Evolutionary conservation across 257 asterid species (phyloP), one percentile per base, ranked within the genome.

Genomic region (Nicotiana benthamiana): DNA sequence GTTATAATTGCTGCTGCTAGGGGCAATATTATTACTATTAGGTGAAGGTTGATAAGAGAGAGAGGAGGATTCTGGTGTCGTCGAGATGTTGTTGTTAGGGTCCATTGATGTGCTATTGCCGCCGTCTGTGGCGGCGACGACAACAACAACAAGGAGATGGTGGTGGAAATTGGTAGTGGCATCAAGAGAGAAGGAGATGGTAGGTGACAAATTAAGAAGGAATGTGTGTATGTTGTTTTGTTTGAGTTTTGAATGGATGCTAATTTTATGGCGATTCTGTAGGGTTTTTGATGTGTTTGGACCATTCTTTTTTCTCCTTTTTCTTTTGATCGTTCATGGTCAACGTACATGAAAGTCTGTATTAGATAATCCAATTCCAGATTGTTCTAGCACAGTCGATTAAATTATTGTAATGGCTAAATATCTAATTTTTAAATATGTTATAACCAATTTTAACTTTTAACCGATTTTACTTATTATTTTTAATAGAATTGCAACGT

Each of bases 81-180:
- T 57, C 4, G 22, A 22, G 57, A 5, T 26, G 24, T 22, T 17
- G 60, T 22, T 70, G 40, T 12, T 8, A 6, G 59, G 59, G 22
- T 70, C 59, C 77, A 70, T 68, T 20, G n/a, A 20, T 43, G 59
- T 20, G 22, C 22, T 70, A 43, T 70, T 70, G 77, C 17, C 59
- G 36, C 77, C 61, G 60, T 74, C 15, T 2, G 43, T 48, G 43
- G 61, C 16, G 78, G 61, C 22, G 43, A 24, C 17, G 17, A 74
- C 60, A 22, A 43, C 28, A 27, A 48, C 60, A 36, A 43, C 28
- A 27, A 18, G 36, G 36, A 6, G 43, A 15, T 72, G 61, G 40
- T 48, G 78, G 61, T 72, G 16, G 60, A 72, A 32, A 72, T 46
- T 72, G 78, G 13, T 16, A 72, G 51, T 72, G 61, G 78, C 78